phyloP scores from a whole-genome alignment of 2,329 filamentous ascomycete species.

The Chaetomiaceae sp. region DNA sequence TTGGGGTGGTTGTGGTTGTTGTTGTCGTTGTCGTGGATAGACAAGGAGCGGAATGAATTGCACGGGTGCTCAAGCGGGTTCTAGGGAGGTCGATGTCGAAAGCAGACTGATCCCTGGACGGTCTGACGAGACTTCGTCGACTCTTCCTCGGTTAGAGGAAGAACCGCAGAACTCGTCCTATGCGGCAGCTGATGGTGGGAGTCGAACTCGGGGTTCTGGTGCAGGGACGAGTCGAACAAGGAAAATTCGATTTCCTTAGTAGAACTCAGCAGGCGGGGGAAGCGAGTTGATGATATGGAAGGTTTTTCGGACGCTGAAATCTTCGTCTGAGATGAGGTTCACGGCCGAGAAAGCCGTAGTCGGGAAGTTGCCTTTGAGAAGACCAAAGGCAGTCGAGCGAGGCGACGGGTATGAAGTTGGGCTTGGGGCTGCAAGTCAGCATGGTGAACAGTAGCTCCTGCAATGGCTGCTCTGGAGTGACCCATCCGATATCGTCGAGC shows the following conservation, averaged over 20 bases:
- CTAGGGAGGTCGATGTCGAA: slow-evolving; percentile 96
- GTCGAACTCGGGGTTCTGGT: slow-evolving; percentile 47
- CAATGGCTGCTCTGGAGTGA: not conserved
- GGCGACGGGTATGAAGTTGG: slow-evolving; percentile 5
- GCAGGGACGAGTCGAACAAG: slow-evolving; percentile 46
- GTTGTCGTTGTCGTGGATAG: slow-evolving; percentile 11
- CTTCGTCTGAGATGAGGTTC: slow-evolving; percentile 59
- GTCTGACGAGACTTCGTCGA: slow-evolving; percentile 97
- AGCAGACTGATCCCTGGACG: slow-evolving; percentile 84
- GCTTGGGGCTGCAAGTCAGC: slow-evolving; percentile 14
- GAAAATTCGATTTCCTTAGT: slow-evolving; percentile 46
- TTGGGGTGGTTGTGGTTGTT: not conserved
- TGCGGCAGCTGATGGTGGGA: slow-evolving; percentile 92
- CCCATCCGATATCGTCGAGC: not conserved
- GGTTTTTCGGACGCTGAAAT: slow-evolving; percentile 62
- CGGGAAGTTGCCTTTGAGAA: slow-evolving; percentile 55
- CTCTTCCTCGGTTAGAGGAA: slow-evolving; percentile 99
- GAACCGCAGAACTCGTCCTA: slow-evolving; percentile 97
- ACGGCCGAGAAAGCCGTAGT: slow-evolving; percentile 62
- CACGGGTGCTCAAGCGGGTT: slow-evolving; percentile 37
- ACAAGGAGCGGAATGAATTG: slow-evolving; percentile 5
- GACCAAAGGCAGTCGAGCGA: slow-evolving; percentile 57
- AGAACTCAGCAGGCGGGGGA: slow-evolving; percentile 52
- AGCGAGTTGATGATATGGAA: slow-evolving; percentile 63
- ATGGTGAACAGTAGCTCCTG: not conserved